phyloP scores from a whole-genome alignment of 108 stramenopile species.

The Pseudonitzschia multistriata region DNA sequence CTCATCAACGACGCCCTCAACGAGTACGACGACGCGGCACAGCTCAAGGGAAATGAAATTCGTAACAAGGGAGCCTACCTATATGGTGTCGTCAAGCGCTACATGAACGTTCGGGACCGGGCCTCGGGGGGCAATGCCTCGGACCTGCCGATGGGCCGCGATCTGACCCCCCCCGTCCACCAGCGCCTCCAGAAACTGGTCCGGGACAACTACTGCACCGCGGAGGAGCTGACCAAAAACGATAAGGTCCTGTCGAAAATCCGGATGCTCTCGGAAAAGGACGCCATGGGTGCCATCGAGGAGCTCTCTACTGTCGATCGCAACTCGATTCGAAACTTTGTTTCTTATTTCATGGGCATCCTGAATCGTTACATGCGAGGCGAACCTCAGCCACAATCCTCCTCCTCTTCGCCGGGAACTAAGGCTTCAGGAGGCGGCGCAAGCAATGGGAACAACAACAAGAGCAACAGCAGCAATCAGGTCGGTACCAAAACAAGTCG shows the following conservation, averaged over 20 bases:
- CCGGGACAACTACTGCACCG: constrained; percentile 55
- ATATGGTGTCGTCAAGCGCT: constrained; percentile 78
- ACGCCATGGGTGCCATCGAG: constrained; percentile 79
- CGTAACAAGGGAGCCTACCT: constrained; percentile 75
- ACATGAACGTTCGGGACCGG: constrained; percentile 53
- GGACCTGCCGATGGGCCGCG: constrained; percentile 49
- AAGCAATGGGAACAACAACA: neutral
- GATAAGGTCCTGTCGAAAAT: constrained; percentile 72
- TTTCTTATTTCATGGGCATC: constrained; percentile 80
- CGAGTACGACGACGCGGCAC: constrained; percentile 78
- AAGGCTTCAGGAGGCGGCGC: neutral
- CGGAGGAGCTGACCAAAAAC: constrained; percentile 57
- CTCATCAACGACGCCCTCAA: constrained; percentile 68
- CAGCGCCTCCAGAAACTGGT: constrained; percentile 56
- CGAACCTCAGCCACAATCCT: constrained; percentile 13
- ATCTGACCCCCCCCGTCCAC: constrained; percentile 57
- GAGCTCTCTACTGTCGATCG: constrained; percentile 61
- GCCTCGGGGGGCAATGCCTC: constrained; percentile 23
- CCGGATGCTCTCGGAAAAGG: constrained; percentile 71
- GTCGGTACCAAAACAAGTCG: neutral
- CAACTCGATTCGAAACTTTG: constrained; percentile 68
- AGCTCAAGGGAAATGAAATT: constrained; percentile 58
- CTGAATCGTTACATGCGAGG: constrained; percentile 83
- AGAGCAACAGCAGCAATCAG: neutral
- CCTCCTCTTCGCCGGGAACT: neutral